phyloP scores from a whole-genome alignment of 352 stramenopile genomes.

The Thalassiosira livingstoniorum region DNA sequence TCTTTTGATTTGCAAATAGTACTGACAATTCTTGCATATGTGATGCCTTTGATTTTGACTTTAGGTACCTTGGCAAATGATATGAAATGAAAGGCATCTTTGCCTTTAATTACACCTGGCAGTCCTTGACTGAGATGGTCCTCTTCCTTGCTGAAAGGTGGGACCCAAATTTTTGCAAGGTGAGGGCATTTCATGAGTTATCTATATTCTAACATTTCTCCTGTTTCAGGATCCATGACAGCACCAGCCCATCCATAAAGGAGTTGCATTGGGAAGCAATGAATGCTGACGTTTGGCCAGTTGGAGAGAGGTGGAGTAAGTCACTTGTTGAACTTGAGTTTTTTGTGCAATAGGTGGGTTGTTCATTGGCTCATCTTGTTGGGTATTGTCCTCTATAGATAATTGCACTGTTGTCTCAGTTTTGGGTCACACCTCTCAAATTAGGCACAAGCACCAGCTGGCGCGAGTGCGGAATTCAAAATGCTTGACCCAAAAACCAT shows the following conservation, averaged over 20 bases:
- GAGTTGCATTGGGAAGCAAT: too few species aligned
- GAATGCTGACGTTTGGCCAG: too few species aligned
- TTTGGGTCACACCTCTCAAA: too few species aligned
- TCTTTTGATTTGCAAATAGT: slow-evolving; percentile 6
- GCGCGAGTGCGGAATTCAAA: too few species aligned
- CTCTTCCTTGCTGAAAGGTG: neutral
- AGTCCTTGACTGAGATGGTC: slow-evolving; percentile 14
- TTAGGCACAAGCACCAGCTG: too few species aligned
- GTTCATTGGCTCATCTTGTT: too few species aligned
- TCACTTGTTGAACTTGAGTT: neutral
- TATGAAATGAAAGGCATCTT: slow-evolving; percentile 28
- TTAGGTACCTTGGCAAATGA: neutral
- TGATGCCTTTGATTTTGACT: neutral
- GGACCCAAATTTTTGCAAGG: neutral
- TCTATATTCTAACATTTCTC: neutral
- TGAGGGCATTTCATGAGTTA: neutral
- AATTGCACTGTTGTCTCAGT: too few species aligned
- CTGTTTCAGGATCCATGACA: neutral
- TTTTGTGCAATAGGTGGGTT: slow-evolving; percentile 2
- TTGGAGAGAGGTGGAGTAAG: neutral
- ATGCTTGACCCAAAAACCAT: too few species aligned
- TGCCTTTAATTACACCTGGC: slow-evolving; percentile 2
- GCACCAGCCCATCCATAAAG: too few species aligned
- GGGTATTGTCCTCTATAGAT: too few species aligned
- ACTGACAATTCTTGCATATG: neutral